phyloP scores from a whole-genome alignment of 1,284 basidiomycete genomes.

The Trametes versicolor region DNA sequence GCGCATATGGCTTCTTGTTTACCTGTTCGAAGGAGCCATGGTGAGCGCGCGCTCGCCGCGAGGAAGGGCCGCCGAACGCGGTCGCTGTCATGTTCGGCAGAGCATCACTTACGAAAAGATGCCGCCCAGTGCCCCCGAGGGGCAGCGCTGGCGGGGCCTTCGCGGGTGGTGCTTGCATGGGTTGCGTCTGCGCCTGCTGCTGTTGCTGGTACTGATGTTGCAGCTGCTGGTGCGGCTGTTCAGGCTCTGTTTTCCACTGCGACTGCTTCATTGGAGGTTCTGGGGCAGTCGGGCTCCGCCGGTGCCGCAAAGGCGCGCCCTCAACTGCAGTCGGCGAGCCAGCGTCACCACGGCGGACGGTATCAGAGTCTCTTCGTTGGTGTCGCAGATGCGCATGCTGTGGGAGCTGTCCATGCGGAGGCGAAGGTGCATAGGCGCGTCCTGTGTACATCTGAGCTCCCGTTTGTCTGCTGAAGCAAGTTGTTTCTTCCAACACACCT shows the following conservation, averaged over 20 bases:
- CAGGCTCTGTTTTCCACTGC: conserved; percentile 24
- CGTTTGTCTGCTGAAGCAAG: conserved; percentile 26
- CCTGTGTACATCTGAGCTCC: conserved; percentile 21
- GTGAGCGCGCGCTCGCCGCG: conserved; percentile 46
- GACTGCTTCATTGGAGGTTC: conserved; percentile 53
- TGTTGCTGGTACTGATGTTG: conserved; percentile 10
- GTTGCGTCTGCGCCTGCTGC: conserved; percentile 8
- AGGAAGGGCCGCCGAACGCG: not conserved
- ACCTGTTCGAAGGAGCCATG: conserved; percentile 54
- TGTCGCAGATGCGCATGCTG: conserved; percentile 51
- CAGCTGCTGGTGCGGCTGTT: conserved; percentile 25
- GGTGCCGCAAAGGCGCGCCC: conserved; percentile 47
- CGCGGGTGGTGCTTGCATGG: not conserved
- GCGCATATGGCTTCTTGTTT: conserved; percentile 84
- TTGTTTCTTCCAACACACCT: conserved; percentile 26
- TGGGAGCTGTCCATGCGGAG: conserved; percentile 48
- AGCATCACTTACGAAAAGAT: conserved; percentile 12
- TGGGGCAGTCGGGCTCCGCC: conserved; percentile 70
- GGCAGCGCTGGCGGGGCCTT: no score
- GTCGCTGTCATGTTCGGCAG: no score
- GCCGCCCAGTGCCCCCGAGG: not conserved
- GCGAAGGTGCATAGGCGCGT: conserved; percentile 39
- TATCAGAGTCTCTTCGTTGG: conserved; percentile 78
- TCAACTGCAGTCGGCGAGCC: conserved; percentile 54
- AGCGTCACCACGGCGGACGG: conserved; percentile 52